Evolutionary conservation across 164 flowering plant species (phyloP).

Genomic region (Vitis vinifera): DNA sequence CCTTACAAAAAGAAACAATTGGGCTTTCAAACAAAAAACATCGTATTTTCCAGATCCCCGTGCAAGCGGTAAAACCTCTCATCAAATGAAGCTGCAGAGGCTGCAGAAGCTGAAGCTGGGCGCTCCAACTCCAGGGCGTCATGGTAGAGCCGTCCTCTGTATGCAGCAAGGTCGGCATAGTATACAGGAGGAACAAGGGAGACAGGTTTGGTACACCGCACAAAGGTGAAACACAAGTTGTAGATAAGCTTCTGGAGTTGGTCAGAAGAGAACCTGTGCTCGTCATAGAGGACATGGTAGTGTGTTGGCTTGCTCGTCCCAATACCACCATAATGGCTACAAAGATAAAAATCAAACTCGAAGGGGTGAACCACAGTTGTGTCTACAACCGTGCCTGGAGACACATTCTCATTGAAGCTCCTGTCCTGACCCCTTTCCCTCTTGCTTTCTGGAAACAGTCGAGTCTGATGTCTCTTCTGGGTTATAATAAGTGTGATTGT

Average conservation of each 20-base stretch:
- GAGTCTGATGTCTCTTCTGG: slow-evolving; percentile 75
- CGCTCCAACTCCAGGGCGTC: slow-evolving; percentile 36
- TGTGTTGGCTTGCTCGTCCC: slow-evolving; percentile 92
- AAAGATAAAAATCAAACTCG: slow-evolving; percentile 77
- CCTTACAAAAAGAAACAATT: not conserved
- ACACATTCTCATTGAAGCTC: slow-evolving; percentile 42
- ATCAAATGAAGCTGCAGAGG: slow-evolving; percentile 19
- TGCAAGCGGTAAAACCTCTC: slow-evolving; percentile 37
- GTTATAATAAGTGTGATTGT: slow-evolving; percentile 68
- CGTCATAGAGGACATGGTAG: slow-evolving; percentile 72
- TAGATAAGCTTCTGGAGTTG: slow-evolving; percentile 68
- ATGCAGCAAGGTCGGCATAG: slow-evolving; percentile 80
- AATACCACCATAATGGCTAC: slow-evolving; percentile 65
- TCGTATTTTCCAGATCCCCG: slow-evolving; percentile 35
- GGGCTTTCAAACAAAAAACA: slow-evolving; percentile 49
- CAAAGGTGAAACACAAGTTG: slow-evolving; percentile 73
- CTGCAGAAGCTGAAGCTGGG: slow-evolving; percentile 18
- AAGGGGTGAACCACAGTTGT: slow-evolving; percentile 51
- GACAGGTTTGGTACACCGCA: slow-evolving; percentile 81
- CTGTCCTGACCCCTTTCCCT: slow-evolving; percentile 24
- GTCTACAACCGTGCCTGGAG: slow-evolving; percentile 84
- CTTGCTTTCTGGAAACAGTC: slow-evolving; percentile 44
- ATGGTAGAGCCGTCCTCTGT: slow-evolving; percentile 63
- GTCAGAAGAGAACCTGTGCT: slow-evolving; percentile 59
- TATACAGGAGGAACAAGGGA: slow-evolving; percentile 81